These are phyloP conservation scores for Tinospora cordifolia DNA, from an alignment of 164 flowering plant genomes.

Conservation along the genomic window DNA sequence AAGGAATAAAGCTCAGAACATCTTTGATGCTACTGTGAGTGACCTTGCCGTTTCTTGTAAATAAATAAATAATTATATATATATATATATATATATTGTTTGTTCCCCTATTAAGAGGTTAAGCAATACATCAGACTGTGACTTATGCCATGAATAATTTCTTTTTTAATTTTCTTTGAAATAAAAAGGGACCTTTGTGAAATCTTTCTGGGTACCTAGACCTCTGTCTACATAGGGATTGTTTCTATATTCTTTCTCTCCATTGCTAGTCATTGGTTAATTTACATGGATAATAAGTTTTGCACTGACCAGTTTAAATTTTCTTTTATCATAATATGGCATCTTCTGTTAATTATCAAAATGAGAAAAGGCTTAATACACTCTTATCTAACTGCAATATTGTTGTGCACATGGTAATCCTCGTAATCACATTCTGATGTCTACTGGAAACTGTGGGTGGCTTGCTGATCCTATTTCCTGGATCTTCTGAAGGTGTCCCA, in stretches of 20 bases:
- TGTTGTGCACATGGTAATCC: background rate
- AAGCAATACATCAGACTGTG: background rate
- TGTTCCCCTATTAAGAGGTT: background rate
- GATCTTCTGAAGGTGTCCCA: background rate
- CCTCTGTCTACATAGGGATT: background rate
- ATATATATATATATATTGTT: background rate
- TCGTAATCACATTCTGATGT: background rate
- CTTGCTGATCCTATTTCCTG: background rate
- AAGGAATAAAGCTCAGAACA: constrained; percentile 40
- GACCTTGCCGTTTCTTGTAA: constrained; percentile 4
- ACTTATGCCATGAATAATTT: background rate
- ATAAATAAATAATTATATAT: background rate
- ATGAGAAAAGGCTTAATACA: background rate
- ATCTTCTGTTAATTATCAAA: background rate
- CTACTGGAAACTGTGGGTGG: background rate
- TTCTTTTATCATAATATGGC: background rate
- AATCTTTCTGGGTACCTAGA: background rate
- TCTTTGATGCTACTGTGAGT: constrained; percentile 44
- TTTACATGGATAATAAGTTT: background rate
- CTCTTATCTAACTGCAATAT: background rate
- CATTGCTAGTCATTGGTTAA: background rate
- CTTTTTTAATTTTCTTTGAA: background rate
- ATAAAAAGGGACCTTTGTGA: background rate
- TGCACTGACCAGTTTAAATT: background rate
- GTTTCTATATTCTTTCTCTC: background rate